These are phyloP conservation scores for Aspergillus pseudoterreus DNA, from an alignment of 2,329 filamentous ascomycete genomes.

Conservation along the genomic window DNA sequence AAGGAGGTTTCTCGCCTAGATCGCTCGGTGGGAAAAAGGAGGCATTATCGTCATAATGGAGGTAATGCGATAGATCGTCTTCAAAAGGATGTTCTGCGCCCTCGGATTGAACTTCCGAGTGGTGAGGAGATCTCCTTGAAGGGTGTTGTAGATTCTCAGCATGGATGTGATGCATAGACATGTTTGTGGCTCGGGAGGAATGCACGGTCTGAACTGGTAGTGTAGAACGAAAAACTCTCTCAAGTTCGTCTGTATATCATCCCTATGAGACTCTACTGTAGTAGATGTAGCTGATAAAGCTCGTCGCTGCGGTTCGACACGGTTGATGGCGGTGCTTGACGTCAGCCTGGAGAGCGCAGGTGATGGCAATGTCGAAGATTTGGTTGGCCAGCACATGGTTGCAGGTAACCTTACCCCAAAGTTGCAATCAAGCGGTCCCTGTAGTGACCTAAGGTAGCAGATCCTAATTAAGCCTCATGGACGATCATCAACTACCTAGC, in stretches of 20 bases:
- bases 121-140: background rate
- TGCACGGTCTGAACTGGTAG: too few relatives aligned
- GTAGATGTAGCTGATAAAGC: background rate
- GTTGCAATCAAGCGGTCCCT: too few relatives aligned
- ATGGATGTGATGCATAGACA: background rate
- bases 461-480: too few relatives aligned
- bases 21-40: slow-evolving; percentile 31
- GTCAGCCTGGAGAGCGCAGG: background rate
- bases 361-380: background rate
- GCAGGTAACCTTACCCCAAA: too few relatives aligned
- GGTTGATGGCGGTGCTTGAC: slow-evolving; percentile 1
- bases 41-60: slow-evolving; percentile 35
- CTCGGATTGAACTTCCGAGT: background rate
- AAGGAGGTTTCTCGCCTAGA: slow-evolving; percentile 19
- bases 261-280: background rate
- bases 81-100: slow-evolving; percentile 4
- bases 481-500: too few relatives aligned
- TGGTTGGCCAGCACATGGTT: background rate
- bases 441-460: too few relatives aligned
- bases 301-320: background rate
- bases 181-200: background rate
- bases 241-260: too few relatives aligned
- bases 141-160: background rate
- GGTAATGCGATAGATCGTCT: slow-evolving; percentile 26
- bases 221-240: too few relatives aligned